Percentiles rank a stretch among this genome's conserved stretches.
phyloP scores from a whole-genome alignment of 2,329 filamentous ascomycete genomes.

The Verticillium nonalfalfae region DNA sequence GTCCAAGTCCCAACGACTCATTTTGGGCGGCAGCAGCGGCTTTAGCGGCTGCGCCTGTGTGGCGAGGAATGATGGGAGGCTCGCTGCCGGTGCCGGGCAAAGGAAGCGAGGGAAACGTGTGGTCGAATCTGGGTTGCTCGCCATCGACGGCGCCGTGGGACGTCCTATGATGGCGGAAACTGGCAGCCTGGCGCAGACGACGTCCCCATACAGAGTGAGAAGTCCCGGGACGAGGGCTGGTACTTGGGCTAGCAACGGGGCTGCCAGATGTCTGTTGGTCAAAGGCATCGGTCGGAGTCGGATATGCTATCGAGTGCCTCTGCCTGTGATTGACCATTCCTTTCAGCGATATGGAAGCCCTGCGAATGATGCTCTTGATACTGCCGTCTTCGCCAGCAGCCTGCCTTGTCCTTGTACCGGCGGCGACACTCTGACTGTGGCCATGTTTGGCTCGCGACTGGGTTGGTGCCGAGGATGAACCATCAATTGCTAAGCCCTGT shows the following conservation, averaged over 20 bases:
- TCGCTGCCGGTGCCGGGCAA: conserved; percentile 44
- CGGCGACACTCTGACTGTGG: conserved; percentile 11
- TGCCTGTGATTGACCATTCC: conserved; percentile 38
- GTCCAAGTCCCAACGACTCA: conserved; percentile 14
- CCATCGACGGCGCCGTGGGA: conserved; percentile 26
- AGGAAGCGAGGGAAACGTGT: conserved; percentile 21
- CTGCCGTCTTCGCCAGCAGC: conserved; percentile 18
- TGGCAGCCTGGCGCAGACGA: conserved; percentile 43
- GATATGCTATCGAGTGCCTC: conserved; percentile 32
- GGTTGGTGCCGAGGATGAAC: background rate
- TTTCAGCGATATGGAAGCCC: conserved; percentile 49
- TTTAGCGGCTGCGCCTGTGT: conserved; percentile 55
- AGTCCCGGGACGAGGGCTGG: conserved; percentile 25
- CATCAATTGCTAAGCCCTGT: conserved; percentile 24
- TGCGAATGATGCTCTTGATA: conserved; percentile 45
- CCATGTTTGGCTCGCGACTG: conserved; percentile 12
- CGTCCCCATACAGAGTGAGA: conserved; percentile 42
- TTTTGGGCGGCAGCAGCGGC: conserved; percentile 51
- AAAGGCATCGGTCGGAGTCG: conserved; percentile 16
- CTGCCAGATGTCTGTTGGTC: conserved; percentile 12
- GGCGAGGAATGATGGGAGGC: conserved; percentile 54
- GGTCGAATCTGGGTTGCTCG: conserved; percentile 14
- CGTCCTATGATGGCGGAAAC: conserved; percentile 40
- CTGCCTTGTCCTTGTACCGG: conserved; percentile 15
- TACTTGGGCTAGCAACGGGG: conserved; percentile 12